These are phyloP conservation scores for Ogataea ramenticola DNA, from an alignment of 805 yeast genomes.

Conservation along the genomic window DNA sequence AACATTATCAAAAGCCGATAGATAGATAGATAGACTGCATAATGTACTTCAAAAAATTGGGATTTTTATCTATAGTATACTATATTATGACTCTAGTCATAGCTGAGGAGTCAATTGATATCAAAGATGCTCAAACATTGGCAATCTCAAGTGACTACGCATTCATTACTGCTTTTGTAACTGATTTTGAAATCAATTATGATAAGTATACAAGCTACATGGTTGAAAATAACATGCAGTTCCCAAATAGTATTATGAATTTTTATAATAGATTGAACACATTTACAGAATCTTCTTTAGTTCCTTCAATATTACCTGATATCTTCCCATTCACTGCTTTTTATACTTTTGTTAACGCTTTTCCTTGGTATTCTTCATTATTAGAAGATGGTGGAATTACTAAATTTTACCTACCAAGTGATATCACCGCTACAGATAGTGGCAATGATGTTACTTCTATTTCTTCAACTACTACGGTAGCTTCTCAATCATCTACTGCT, in stretches of 20 bases:
- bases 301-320: conserved; percentile 19
- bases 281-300: conserved; percentile 7
- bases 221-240: conserved; percentile 18
- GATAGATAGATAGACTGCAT: too few relatives aligned
- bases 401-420: conserved; percentile 21
- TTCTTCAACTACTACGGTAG: not conserved
- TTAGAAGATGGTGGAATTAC: conserved; percentile 18
- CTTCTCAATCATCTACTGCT: not conserved
- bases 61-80: too few relatives aligned
- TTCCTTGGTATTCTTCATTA: conserved; percentile 28
- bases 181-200: conserved; percentile 23
- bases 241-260: conserved; percentile 23
- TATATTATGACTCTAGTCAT: not conserved
- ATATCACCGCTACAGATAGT: conserved; percentile 14
- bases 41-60: too few relatives aligned
- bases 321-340: conserved; percentile 27
- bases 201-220: conserved; percentile 28
- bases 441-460: not conserved
- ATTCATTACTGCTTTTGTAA: conserved; percentile 24
- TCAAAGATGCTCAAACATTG: conserved; percentile 17
- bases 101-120: conserved; percentile 15
- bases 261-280: conserved; percentile 18
- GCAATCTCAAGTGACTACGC: conserved; percentile 27
- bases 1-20: too few relatives aligned
- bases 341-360: conserved; percentile 21